Conservation (phyloP, 257 asterid genomes). For the Coffea canephora region DNA sequence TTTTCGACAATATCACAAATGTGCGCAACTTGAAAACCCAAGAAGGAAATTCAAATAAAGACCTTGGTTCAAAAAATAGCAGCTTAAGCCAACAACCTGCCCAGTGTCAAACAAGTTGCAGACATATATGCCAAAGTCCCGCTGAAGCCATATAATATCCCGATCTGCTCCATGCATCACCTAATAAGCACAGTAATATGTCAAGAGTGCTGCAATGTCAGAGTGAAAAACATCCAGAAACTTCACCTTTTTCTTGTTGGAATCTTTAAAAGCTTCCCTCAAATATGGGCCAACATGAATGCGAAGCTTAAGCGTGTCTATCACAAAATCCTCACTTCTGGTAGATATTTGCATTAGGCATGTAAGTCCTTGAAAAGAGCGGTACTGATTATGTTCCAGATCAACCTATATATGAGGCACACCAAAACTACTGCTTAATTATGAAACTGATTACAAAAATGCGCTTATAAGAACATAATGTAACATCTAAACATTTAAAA, state of each 20-base stretch:
- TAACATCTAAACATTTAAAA: neutral
- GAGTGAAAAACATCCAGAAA: conserved; percentile 5
- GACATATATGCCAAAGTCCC: conserved; percentile 91
- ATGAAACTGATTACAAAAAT: too few relatives aligned
- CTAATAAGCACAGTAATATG: conserved; percentile 36
- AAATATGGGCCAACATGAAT: conserved; percentile 87
- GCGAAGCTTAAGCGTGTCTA: conserved; percentile 90
- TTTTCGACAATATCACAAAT: neutral
- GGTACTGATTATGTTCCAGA: conserved; percentile 94
- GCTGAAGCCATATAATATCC: conserved; percentile 92
- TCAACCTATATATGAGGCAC: conserved; percentile 63
- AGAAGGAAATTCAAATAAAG: neutral
- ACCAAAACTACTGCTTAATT: neutral
- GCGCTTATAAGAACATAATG: neutral
- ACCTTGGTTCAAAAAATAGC: conserved; percentile 5
- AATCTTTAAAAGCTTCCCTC: conserved; percentile 88
- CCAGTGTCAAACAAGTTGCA: conserved; percentile 99
- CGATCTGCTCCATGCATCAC: conserved; percentile 98
- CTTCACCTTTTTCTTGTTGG: conserved; percentile 76
- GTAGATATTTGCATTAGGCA: conserved; percentile 99
- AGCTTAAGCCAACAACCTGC: conserved; percentile 59
- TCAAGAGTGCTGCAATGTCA: conserved; percentile 2
- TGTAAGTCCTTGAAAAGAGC: conserved; percentile 96
- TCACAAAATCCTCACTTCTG: conserved; percentile 84
- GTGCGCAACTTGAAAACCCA: neutral